Evolutionary conservation across 371 early-diverging fungal genomes (phyloP), one percentile per base, ranked within the genome.

Genomic region (Syncephalastrum racemosum): DNA sequence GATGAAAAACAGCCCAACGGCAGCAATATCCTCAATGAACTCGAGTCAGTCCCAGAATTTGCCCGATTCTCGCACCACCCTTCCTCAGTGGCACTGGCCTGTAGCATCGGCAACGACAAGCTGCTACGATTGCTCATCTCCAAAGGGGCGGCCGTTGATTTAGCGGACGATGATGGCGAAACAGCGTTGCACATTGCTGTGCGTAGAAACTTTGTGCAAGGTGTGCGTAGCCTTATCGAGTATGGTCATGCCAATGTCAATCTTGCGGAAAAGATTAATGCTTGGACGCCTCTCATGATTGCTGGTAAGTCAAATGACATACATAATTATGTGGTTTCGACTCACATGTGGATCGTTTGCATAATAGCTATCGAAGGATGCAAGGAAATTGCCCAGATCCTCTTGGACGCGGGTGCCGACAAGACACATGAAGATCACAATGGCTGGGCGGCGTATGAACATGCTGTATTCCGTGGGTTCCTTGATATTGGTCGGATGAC

Each of bases 371-470:
- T 80, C 14, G 87, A 87, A 55, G 88, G 88, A 5, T 75, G 80
- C 49, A 50, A 53, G 15, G 79, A 80, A 31, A 79, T 81, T 39
- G 77, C 78, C 12, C 60, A 77, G 19, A 46, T 74, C 0, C 56
- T 89, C 24, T 54, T 88, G 45, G 66, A 71, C 4, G 83, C 80
- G 12, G 82, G 82, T 13, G 86, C 84, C 8, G 73, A 84, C 45
- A 70, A 72, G 3, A 71, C 82, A 24, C 52, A 53, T 1, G 62
- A 62, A 8, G 89, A 88, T 46, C 53, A 54, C 45, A 70, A 70
- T 45, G 81, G 81, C 0, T 89, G 87, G 87, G 81, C 75, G 10
- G 83, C 87, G n/a, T 80, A 84, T 58, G 87, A 87, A 53, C 86
- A 87, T 58, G 87, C 89, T 3, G 64, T 82, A 1, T 88, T 85